Evolutionary conservation across 768 basidiomycete genomes (phyloP).

Genomic region (Rhodotorula babjevae): DNA sequence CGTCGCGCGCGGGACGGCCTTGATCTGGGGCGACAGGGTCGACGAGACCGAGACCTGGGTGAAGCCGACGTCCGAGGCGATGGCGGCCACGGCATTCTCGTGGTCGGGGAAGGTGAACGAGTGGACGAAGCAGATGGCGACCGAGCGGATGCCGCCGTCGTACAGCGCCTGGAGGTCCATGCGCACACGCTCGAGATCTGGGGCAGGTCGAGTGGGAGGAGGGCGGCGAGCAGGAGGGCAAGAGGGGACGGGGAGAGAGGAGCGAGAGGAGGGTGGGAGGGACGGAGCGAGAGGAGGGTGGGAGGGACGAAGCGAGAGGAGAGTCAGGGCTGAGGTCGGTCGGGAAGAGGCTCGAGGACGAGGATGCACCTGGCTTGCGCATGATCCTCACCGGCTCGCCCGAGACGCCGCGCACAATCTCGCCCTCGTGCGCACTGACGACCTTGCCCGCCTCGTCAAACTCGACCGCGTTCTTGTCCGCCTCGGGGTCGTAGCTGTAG

Average conservation of each 20-base stretch:
- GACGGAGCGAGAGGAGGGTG: too few relatives aligned
- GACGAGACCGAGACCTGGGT: slow-evolving; percentile 82
- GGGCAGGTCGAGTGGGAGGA: too few relatives aligned
- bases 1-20: slow-evolving; percentile 86
- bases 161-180: slow-evolving; percentile 66
- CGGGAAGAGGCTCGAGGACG: not conserved
- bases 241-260: too few relatives aligned
- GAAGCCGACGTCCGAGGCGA: slow-evolving; percentile 81
- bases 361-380: slow-evolving; percentile 19
- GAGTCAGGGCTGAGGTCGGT: slow-evolving; percentile 38
- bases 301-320: not conserved
- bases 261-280: too few relatives aligned
- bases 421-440: slow-evolving; percentile 64
- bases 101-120: slow-evolving; percentile 68
- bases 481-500: slow-evolving; percentile 80
- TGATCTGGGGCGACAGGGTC: slow-evolving; percentile 86
- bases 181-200: slow-evolving; percentile 56
- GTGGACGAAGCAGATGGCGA: slow-evolving; percentile 85
- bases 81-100: slow-evolving; percentile 63
- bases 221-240: too few relatives aligned
- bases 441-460: slow-evolving; percentile 71
- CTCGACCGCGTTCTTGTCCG: slow-evolving; percentile 67
- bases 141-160: slow-evolving; percentile 73
- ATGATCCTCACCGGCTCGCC: slow-evolving; percentile 48
- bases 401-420: slow-evolving; percentile 73